Evolutionary conservation across 208 protist species (phyloP), one percentile per base, ranked within the genome.

Genomic region (Crithidia sp.): DNA sequence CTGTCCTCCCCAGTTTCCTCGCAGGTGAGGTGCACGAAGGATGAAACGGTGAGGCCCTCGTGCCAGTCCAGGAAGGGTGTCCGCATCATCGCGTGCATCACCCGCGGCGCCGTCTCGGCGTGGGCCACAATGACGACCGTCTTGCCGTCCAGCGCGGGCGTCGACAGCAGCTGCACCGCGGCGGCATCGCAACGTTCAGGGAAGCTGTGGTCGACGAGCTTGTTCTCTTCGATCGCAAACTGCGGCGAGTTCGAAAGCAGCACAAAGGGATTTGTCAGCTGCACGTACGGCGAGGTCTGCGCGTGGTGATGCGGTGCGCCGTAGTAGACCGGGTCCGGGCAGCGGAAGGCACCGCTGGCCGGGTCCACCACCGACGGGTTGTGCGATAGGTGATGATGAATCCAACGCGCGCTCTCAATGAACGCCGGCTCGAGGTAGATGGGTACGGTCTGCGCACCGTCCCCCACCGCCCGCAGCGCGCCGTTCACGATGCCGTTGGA

Each of bases 381-480:
- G 45, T 69, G 68, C 8, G 17, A 19, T 77, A 89, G 81, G 61
- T 89, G 80, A 8, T 59, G 54, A 45, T 77, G 79, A 40, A 86
- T 45, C 85, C 85, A 89, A 41, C 74, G 69, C 19, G 77, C 65
- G 2, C 81, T 77, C 39, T 89, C 85, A 44, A 82, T 80, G 54
- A 86, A 59, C 36, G 64, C 54, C 12, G 81, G 85, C 75, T 89
- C 85, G 8, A 86, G 17, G 71, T 83, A 86, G 10, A 89, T 49
- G 2, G 78, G 78, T 49, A 83, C 61, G 36, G 19, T 52, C 57
- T 54, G 40, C 53, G 67, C 19, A 16, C 49, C 54, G 14, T 49
- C 66, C 7, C 52, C 57, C 10, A 68, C 50, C 5, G 76, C 76
- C 14, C 55, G 59, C 55, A 65, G 61, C 5, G 54, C 50, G 40